Evolutionary conservation across 768 basidiomycete species (phyloP).

Genomic region (Tubosaeta brunneosetosa): DNA sequence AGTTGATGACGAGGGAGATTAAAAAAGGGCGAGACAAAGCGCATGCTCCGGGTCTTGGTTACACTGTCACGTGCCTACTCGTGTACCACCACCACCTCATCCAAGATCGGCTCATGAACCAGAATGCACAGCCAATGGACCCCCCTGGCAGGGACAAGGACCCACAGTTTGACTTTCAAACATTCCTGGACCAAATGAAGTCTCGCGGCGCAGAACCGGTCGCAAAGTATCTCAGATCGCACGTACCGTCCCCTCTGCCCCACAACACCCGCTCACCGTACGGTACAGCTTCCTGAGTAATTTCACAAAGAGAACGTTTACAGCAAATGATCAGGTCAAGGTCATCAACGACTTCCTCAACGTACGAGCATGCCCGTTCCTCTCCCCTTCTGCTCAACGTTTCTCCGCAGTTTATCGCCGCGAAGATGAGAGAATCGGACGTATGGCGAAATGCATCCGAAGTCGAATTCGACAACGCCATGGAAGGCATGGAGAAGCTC

Average conservation of each 20-base stretch:
- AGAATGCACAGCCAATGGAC: slow-evolving; percentile 34
- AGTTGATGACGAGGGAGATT: slow-evolving; percentile 8
- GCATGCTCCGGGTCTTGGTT: background rate
- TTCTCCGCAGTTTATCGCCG: slow-evolving; percentile 71
- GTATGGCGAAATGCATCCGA: slow-evolving; percentile 77
- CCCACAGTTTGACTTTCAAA: slow-evolving; percentile 84
- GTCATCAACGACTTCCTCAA: slow-evolving; percentile 91
- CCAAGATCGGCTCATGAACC: background rate
- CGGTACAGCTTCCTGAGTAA: slow-evolving; percentile 79
- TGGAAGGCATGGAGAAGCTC: slow-evolving; percentile 99
- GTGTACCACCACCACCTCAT: slow-evolving; percentile 36
- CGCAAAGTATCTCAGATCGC: slow-evolving; percentile 94
- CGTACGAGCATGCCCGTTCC: slow-evolving; percentile 36
- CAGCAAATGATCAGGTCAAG: slow-evolving; percentile 90
- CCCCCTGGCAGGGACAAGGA: slow-evolving; percentile 31
- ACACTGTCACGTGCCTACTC: slow-evolving; percentile 3
- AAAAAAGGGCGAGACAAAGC: slow-evolving; percentile 11
- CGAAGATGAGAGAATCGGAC: slow-evolving; percentile 80
- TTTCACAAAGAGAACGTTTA: slow-evolving; percentile 87
- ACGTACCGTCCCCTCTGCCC: slow-evolving; percentile 31
- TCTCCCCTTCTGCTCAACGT: slow-evolving; percentile 9
- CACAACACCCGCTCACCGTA: background rate
- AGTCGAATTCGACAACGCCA: slow-evolving; percentile 89
- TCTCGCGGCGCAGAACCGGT: slow-evolving; percentile 83
- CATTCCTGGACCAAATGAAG: slow-evolving; percentile 94